A percentile compares a stretch with the other conserved stretches of the same genome.
Evolutionary conservation across 1,139 yeast genomes (phyloP).

Genomic region (Pichia sp.): DNA sequence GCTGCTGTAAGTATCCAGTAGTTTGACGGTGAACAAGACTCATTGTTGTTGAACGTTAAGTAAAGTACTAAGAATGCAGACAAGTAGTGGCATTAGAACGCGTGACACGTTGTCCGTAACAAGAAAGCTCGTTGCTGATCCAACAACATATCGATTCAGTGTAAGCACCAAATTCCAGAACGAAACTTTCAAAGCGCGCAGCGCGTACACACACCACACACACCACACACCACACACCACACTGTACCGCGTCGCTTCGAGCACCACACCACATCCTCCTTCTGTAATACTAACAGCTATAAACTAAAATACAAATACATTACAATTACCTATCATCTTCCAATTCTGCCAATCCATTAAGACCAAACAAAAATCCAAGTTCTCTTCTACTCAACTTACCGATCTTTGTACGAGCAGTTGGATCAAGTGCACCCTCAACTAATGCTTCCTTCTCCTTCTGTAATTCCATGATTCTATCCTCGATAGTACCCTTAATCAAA

Average conservation of each 20-base stretch:
- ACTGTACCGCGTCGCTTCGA: too few species aligned
- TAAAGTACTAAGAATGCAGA: too few species aligned
- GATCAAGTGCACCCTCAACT: constrained; percentile 79
- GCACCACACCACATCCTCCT: too few species aligned
- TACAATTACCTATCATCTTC: constrained; percentile 17
- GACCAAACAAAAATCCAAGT: constrained; percentile 72
- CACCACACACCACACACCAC: too few species aligned
- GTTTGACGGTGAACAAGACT: constrained; percentile 88
- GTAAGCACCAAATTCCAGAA: too few species aligned
- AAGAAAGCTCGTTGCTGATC: too few species aligned
- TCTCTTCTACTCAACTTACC: constrained; percentile 64
- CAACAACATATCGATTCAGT: too few species aligned
- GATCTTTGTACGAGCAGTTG: constrained; percentile 58
- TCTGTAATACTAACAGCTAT: too few species aligned
- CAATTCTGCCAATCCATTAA: constrained; percentile 32
- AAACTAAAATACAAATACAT: too few species aligned
- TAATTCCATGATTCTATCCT: constrained; percentile 73
- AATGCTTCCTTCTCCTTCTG: constrained; percentile 69
- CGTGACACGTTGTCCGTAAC: too few species aligned
- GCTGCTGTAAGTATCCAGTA: constrained; percentile 68
- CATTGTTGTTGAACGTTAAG: constrained; percentile 32
- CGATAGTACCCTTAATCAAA: constrained; percentile 63
- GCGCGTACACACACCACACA: not conserved
- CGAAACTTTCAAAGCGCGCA: not conserved
- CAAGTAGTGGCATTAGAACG: too few species aligned